Base-by-base conservation (phyloP, 176 grass and related monocot genomes). In the Carex myosuroides region DNA sequence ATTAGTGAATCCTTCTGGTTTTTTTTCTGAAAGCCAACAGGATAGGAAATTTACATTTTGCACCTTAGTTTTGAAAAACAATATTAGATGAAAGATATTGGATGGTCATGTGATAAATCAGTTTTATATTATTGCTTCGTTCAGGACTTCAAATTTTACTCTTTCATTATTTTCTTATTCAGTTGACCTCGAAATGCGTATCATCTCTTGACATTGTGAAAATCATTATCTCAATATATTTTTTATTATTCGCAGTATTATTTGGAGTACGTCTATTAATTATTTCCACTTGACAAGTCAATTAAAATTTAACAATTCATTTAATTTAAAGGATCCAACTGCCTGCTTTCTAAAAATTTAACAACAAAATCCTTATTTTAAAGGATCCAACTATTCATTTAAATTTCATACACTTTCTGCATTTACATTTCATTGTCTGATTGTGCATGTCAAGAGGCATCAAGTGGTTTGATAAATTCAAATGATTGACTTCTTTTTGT, bases 161-260 rank as follows among this genome's bases (percentile, higher is more conserved):
- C 24, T 83, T 65, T 33, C 5, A 53, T 65, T 83, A 29, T 55
- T 46, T 77, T 18, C 3, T 3, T 81, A 60, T 63, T 30, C 54
- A 69, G 42, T 83, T 83, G 81, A 83, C 81, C 62, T 83, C 7
- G 81, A 35, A 83, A 83, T 32, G 41, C 35, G 44, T 53, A 30
- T 41, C 6, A 21, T 56, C 50, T 56, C 46, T 32, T 55, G 72
- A 76, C 21, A 62, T 42, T 81, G 9, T 0, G 42, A 62, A 9
- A 50, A 42, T 26, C 11, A 26, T 67, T 65, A 66, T 18, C 35
- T 20, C 12, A 48, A 67, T 62, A 24, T 8, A 64, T 10, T 67
- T 24, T 24, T 67, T 67, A 48, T 65, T 67, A 52, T 81, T 81
- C 7, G 0, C 7, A 20, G 56, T 60, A 6, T 61, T 24, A 13